Conservation (phyloP, 192 early-diverging fungal genomes). For the Coemansia sp. region DNA sequence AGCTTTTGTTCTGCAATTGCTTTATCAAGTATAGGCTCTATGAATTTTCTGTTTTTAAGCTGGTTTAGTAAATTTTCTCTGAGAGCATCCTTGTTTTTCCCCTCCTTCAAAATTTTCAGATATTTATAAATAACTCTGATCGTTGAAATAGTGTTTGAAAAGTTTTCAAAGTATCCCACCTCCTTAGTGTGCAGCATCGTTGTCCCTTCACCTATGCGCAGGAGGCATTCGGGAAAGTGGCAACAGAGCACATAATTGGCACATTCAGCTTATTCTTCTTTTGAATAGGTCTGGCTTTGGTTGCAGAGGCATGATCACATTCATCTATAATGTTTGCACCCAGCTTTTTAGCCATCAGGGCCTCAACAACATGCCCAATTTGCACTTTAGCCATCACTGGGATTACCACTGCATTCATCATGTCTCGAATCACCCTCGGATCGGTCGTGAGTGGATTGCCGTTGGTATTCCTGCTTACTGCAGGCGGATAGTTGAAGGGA, state of each 20-base stretch:
- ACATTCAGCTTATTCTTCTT: conserved; percentile 76
- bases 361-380: conserved; percentile 7
- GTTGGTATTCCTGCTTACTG: neutral
- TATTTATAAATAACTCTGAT: neutral
- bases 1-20: neutral
- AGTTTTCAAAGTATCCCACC: conserved; percentile 54
- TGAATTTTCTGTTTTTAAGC: neutral
- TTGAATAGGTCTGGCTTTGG: conserved; percentile 74
- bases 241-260: conserved; percentile 85
- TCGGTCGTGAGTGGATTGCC: neutral
- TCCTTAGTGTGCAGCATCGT: conserved; percentile 94
- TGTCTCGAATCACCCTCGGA: neutral
- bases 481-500: neutral
- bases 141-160: neutral
- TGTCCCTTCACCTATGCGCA: conserved; percentile 86
- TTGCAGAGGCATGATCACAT: conserved; percentile 71
- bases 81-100: neutral
- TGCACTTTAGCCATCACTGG: conserved; percentile 9
- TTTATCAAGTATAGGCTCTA: neutral
- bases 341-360: conserved; percentile 76
- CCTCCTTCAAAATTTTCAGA: neutral
- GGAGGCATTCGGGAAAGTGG: conserved; percentile 85
- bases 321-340: conserved; percentile 93
- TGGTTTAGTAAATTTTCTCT: neutral
- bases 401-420: conserved; percentile 2